Base-by-base conservation (phyloP, 176 grass and related monocot species). In the Cocos nucifera region DNA sequence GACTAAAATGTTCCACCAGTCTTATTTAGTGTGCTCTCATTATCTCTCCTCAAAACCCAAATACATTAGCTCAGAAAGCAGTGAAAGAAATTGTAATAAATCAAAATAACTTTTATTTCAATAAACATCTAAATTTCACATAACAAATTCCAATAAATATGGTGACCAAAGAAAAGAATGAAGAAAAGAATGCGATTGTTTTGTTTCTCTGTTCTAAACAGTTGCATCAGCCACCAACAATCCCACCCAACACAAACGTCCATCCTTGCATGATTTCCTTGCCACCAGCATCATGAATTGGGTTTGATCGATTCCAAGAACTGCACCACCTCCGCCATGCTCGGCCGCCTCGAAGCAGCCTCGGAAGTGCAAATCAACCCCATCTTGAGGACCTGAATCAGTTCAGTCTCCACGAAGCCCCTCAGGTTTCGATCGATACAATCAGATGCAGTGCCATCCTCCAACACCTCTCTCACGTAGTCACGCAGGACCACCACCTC, bases 301-400 rank as follows among this genome's bases (percentile, higher is more conserved):
- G 70, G 67, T 76, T 81, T 90, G 82, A 98, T 29, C 0, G 88
- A 93, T 51, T 98, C 94, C 84, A 98, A 79, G 76, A 81, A 98
- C 74, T 98, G 94, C 65, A 98, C 94, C 69, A 98, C 88, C 64
- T 98, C 94, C 35, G 94, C 73, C 88, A 98, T 93, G 59, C 82
- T 98, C 53, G 88, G 94, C 48, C 94, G 73, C 78, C 66, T 88
- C n/a, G 84, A 79, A 35, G 94, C 82, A 57, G 59, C 66, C 57
- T 93, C 83, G 51, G 85, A 88, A 75, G 94, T 98, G 75, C 94
- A 98, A 62, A 98, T 78, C 64, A 98, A 75, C 59, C 88, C 94
- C 61, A 98, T 61, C 75, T 98, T 98, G 51, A 98, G 87, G n/a
- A 98, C 94, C 52, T 92, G 93, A 63, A 98, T 84, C 57, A 98